Conservation (phyloP, 495 filamentous ascomycete species). For the Penicillium parvum region DNA sequence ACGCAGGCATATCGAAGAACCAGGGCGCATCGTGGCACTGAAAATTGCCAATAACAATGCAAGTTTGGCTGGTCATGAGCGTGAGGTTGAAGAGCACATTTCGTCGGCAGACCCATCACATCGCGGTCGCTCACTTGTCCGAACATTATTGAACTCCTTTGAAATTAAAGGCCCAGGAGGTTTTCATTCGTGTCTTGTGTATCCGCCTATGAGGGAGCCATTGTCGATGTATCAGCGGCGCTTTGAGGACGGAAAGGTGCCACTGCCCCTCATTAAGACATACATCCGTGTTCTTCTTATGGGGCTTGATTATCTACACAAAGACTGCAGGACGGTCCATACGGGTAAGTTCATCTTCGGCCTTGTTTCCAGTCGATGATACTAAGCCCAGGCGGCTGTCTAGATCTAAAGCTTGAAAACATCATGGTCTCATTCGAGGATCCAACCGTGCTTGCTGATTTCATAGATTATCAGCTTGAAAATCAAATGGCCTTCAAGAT, state of each 20-base stretch:
- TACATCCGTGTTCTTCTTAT: conserved; percentile 37
- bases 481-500: conserved; percentile 40
- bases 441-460: conserved; percentile 36
- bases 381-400: conserved; percentile 19
- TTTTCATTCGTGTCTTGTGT: conserved; percentile 35
- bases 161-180: conserved; percentile 11
- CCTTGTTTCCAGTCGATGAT: conserved; percentile 17
- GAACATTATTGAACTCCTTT: conserved; percentile 29
- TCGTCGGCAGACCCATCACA: conserved; percentile 29
- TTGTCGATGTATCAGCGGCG: conserved; percentile 34
- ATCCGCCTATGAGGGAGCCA: conserved; percentile 36
- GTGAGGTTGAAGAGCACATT: conserved; percentile 30
- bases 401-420: conserved; percentile 48
- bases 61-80: conserved; percentile 32
- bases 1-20: conserved; percentile 28
- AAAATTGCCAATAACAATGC: conserved; percentile 36
- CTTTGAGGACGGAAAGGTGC: conserved; percentile 26
- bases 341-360: conserved; percentile 24
- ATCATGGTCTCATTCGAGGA: conserved; percentile 46
- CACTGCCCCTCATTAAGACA: conserved; percentile 33
- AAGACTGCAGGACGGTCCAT: conserved; percentile 35
- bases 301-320: conserved; percentile 46
- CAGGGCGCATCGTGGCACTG: conserved; percentile 37
- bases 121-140: conserved; percentile 26
- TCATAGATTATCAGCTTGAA: conserved; percentile 32